Conservation (phyloP, 2,329 filamentous ascomycete species). For the Colletotrichum caudatum region DNA sequence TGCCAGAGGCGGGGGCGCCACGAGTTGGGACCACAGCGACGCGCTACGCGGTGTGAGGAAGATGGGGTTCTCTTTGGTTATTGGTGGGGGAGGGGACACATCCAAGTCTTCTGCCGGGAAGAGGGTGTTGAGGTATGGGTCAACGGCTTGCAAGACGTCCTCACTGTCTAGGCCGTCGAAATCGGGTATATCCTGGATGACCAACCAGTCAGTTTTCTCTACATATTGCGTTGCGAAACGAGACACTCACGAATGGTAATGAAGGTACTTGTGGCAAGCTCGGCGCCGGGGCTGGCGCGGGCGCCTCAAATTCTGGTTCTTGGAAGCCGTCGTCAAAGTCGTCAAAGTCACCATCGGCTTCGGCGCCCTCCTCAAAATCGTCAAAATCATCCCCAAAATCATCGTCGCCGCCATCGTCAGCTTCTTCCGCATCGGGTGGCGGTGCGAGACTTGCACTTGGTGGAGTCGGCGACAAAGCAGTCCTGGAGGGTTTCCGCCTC, state of each 20-base stretch:
- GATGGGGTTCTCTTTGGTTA: slow-evolving; percentile 69
- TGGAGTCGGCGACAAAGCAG: slow-evolving; percentile 41
- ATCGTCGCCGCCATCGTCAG: slow-evolving; percentile 47
- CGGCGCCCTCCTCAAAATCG: slow-evolving; percentile 71
- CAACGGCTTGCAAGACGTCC: slow-evolving; percentile 70
- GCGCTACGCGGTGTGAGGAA: slow-evolving; percentile 89
- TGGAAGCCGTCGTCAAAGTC: slow-evolving; percentile 82
- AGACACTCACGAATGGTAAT: slow-evolving; percentile 59
- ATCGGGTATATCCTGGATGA: slow-evolving; percentile 68
- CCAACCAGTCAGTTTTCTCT: slow-evolving; percentile 55
- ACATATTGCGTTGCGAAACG: no score
- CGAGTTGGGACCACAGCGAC: slow-evolving; percentile 95
- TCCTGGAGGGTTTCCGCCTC: slow-evolving; percentile 50
- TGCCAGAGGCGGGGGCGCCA: slow-evolving; percentile 92
- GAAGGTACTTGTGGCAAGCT: slow-evolving; percentile 51
- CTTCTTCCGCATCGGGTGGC: slow-evolving; percentile 45
- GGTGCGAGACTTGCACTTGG: slow-evolving; percentile 29
- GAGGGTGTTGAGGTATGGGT: slow-evolving; percentile 75
- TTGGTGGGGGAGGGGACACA: slow-evolving; percentile 62
- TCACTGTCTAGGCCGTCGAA: slow-evolving; percentile 72
- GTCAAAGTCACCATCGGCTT: slow-evolving; percentile 69
- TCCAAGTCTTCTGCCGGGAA: slow-evolving; percentile 71
- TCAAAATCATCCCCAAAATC: slow-evolving; percentile 71
- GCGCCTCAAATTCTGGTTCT: slow-evolving; percentile 58
- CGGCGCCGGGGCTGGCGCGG: slow-evolving; percentile 47